Evolutionary conservation across 768 basidiomycete genomes (phyloP).

Genomic region (Cyclocybe cylindracea): DNA sequence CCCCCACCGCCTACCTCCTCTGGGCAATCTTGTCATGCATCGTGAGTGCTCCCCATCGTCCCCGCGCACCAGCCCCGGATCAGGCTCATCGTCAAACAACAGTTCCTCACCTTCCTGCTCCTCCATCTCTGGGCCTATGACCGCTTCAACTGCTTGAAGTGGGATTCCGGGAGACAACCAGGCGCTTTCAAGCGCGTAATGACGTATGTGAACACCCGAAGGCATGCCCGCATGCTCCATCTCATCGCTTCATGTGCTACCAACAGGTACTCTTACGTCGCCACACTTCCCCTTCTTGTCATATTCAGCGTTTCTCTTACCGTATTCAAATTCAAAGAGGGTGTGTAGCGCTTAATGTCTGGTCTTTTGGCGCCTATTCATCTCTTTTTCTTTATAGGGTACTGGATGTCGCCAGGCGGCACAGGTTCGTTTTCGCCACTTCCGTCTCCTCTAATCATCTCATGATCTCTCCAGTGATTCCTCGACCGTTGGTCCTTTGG

Average conservation of each 20-base stretch:
- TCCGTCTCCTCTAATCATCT: too few relatives aligned
- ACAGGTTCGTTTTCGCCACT: too few relatives aligned
- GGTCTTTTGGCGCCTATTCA: background rate
- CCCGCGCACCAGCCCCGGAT: slow-evolving; percentile 29
- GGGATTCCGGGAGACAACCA: slow-evolving; percentile 75
- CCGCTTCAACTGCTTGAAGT: slow-evolving; percentile 70
- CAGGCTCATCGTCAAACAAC: slow-evolving; percentile 6
- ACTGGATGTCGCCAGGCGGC: too few relatives aligned
- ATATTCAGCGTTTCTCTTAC: slow-evolving; percentile 64
- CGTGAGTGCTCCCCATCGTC: slow-evolving; percentile 53
- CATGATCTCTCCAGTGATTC: slow-evolving; percentile 43
- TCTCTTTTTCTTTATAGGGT: too few relatives aligned
- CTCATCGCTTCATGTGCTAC: slow-evolving; percentile 16
- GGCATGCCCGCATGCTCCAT: slow-evolving; percentile 16
- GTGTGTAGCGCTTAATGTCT: slow-evolving; percentile 34
- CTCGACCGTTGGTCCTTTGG: slow-evolving; percentile 60
- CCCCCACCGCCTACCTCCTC: slow-evolving; percentile 70
- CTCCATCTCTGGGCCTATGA: slow-evolving; percentile 84
- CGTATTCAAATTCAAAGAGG: slow-evolving; percentile 72
- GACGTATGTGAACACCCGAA: slow-evolving; percentile 52
- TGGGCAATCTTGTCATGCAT: slow-evolving; percentile 73
- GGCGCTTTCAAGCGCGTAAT: slow-evolving; percentile 88
- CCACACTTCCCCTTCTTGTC: slow-evolving; percentile 64
- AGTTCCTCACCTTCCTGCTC: slow-evolving; percentile 71
- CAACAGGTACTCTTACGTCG: slow-evolving; percentile 76